Evolutionary conservation across 2,329 filamentous ascomycete species (phyloP).

Genomic region (Dryadomyces sulphureus): DNA sequence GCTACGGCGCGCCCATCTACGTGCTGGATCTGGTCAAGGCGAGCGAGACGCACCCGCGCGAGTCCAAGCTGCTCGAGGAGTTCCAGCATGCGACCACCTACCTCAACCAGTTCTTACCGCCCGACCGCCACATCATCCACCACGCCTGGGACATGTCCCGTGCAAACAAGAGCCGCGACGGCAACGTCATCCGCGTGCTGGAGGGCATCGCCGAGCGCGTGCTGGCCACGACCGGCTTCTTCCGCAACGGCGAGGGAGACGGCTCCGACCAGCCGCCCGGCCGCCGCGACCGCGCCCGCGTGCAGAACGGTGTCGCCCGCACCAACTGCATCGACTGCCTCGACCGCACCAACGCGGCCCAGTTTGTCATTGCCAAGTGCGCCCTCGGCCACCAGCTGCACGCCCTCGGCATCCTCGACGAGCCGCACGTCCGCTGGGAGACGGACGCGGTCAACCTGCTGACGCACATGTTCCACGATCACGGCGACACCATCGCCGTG

Average conservation of each 20-base stretch:
- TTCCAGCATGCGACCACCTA: constrained; percentile 81
- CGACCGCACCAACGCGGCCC: constrained; percentile 91
- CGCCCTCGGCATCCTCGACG: constrained; percentile 72
- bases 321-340: constrained; percentile 98
- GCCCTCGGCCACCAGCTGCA: constrained; percentile 86
- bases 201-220: constrained; percentile 84
- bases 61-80: constrained; percentile 79
- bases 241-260: constrained; percentile 72
- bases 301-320: constrained; percentile 84
- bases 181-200: constrained; percentile 86
- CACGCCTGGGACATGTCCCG: constrained; percentile 98
- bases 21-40: constrained; percentile 84
- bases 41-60: constrained; percentile 73
- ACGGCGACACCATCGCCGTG: constrained; percentile 93
- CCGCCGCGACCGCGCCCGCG: constrained; percentile 31
- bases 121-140: constrained; percentile 75
- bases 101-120: constrained; percentile 83
- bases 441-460: constrained; percentile 93
- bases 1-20: constrained; percentile 87
- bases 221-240: constrained; percentile 76
- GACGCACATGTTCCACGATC: constrained; percentile 96
- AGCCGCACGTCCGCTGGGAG: constrained; percentile 71
- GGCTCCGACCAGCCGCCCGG: constrained; percentile 24
- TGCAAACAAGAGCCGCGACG: constrained; percentile 78
- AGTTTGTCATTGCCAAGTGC: constrained; percentile 93